phyloP scores from a whole-genome alignment of 352 stramenopile species.

The Pythium rishiriense region DNA sequence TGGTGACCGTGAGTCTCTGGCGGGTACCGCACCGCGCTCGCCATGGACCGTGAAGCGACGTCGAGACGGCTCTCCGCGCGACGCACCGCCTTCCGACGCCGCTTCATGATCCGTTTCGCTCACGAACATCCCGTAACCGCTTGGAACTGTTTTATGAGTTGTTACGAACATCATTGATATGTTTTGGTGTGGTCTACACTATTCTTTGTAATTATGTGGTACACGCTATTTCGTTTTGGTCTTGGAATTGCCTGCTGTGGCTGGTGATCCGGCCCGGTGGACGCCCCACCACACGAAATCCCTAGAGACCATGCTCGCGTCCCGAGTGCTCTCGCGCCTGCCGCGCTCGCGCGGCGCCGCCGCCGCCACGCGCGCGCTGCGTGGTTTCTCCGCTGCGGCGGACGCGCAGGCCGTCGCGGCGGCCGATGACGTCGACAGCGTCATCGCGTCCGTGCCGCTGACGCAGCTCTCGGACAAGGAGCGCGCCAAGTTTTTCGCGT shows the following conservation, averaged over 20 bases:
- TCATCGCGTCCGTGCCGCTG: conserved; percentile 60
- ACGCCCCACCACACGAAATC: conserved; percentile 22
- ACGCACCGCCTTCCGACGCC: neutral
- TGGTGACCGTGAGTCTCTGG: too few species aligned
- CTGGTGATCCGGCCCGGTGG: conserved; percentile 13
- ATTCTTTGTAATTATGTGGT: too few species aligned
- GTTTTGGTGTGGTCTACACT: conserved; percentile 24
- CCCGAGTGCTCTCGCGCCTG: conserved; percentile 54
- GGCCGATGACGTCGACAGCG: conserved; percentile 35
- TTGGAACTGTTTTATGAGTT: too few species aligned
- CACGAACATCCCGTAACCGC: too few species aligned
- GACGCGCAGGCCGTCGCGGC: conserved; percentile 18
- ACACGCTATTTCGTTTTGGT: too few species aligned
- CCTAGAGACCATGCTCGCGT: conserved; percentile 44
- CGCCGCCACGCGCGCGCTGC: conserved; percentile 19
- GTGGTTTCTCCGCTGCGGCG: conserved; percentile 35
- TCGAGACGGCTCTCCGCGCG: too few species aligned
- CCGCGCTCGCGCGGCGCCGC: conserved; percentile 26
- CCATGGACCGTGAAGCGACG: too few species aligned
- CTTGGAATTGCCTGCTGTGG: too few species aligned
- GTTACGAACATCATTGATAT: conserved; percentile 1
- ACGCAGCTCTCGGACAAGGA: conserved; percentile 64
- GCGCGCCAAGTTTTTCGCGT: conserved; percentile 77
- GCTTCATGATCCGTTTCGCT: conserved; percentile 25
- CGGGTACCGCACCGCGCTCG: too few species aligned